A percentile compares a stretch with the other conserved stretches of the same genome.
phyloP scores from a whole-genome alignment of 768 basidiomycete species.

The Boletus rubescentipes region DNA sequence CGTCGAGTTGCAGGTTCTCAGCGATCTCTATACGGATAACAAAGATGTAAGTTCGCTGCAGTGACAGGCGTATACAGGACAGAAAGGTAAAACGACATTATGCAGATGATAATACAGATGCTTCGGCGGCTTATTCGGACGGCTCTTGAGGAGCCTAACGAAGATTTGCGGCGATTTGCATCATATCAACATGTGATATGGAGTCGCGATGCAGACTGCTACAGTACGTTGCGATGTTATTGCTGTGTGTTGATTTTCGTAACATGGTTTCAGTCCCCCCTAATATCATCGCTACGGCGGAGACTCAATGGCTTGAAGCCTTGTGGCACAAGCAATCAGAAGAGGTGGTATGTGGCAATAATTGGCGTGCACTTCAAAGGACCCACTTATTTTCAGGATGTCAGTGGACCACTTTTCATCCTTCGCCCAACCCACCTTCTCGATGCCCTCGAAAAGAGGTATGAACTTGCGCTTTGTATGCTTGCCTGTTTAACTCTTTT shows the following conservation, averaged over 20 bases:
- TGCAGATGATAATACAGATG: conserved; percentile 16
- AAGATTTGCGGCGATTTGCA: conserved; percentile 45
- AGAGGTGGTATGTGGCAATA: conserved; percentile 7
- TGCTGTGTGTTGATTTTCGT: neutral
- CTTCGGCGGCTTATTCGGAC: conserved; percentile 41
- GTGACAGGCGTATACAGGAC: neutral
- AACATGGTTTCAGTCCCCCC: conserved; percentile 29
- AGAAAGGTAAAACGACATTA: neutral
- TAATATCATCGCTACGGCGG: conserved; percentile 34
- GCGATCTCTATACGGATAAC: conserved; percentile 7
- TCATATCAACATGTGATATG: conserved; percentile 60
- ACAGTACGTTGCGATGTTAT: conserved; percentile 35
- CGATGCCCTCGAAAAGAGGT: conserved; percentile 42
- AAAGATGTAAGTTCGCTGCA: conserved; percentile 16
- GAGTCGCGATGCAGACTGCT: conserved; percentile 38
- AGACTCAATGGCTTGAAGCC: conserved; percentile 50
- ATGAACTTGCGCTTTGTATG: conserved; percentile 6
- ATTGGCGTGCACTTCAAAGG: neutral
- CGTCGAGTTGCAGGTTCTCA: conserved; percentile 26
- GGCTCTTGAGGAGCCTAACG: conserved; percentile 33
- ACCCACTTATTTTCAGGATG: conserved; percentile 16
- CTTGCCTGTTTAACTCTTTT: neutral
- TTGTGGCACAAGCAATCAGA: conserved; percentile 40
- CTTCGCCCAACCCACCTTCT: conserved; percentile 45
- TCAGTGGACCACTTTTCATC: conserved; percentile 41